Evolutionary conservation across 2,329 filamentous ascomycete species (phyloP).

Genomic region (Blastomyces silverae): DNA sequence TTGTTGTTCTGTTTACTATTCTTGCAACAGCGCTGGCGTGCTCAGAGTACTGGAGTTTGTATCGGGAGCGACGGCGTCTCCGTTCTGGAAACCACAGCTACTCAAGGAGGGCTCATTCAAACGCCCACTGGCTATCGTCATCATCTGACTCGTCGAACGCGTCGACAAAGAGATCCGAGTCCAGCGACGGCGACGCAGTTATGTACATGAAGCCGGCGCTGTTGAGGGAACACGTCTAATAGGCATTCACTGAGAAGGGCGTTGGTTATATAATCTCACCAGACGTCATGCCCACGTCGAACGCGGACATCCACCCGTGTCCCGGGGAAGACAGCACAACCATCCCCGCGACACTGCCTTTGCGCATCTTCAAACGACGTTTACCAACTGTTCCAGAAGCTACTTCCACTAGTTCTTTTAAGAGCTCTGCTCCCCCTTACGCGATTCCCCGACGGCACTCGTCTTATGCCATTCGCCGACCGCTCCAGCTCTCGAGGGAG

Average conservation of each 20-base stretch:
- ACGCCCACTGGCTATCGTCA: slow-evolving; percentile 17
- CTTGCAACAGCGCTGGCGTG: slow-evolving; percentile 37
- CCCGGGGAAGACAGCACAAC: slow-evolving; percentile 5
- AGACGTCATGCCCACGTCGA: not conserved
- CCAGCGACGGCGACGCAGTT: slow-evolving; percentile 27
- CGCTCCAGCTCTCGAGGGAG: not conserved
- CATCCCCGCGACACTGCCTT: slow-evolving; percentile 38
- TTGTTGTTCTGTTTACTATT: slow-evolving; percentile 39
- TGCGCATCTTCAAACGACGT: slow-evolving; percentile 46
- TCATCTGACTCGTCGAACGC: slow-evolving; percentile 28
- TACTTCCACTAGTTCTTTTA: slow-evolving; percentile 7
- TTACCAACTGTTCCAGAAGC: slow-evolving; percentile 23
- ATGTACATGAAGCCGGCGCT: slow-evolving; percentile 25
- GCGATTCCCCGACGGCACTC: slow-evolving; percentile 28
- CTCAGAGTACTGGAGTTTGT: slow-evolving; percentile 32
- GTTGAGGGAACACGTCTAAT: slow-evolving; percentile 20
- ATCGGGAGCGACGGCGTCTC: slow-evolving; percentile 24
- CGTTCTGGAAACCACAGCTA: slow-evolving; percentile 24
- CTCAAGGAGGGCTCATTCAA: slow-evolving; percentile 28
- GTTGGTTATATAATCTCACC: slow-evolving; percentile 1
- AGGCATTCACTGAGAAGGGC: slow-evolving; percentile 1
- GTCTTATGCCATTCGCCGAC: slow-evolving; percentile 20
- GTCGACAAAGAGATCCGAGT: slow-evolving; percentile 31
- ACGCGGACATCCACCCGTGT: slow-evolving; percentile 2
- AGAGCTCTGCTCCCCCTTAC: slow-evolving; percentile 19